Evolutionary conservation across 495 filamentous ascomycete genomes (phyloP), one percentile per base, ranked within the genome.

Genomic region (Hypoxylon perforatum): DNA sequence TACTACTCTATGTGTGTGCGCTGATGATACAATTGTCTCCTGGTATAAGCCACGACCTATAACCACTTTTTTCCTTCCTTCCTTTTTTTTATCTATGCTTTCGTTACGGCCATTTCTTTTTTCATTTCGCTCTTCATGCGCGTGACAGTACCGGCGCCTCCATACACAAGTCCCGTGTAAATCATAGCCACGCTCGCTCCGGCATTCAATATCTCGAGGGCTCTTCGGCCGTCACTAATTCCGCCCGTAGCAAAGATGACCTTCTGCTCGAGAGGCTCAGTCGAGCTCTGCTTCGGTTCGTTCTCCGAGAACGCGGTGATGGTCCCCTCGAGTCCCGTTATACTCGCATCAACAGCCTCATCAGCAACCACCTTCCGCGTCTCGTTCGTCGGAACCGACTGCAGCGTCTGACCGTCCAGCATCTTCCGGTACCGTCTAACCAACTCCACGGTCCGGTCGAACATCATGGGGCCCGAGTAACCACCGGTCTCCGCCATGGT

Each of bases 231-330:
- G 64, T 86, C 93, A 4, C 88, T 92, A 64, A 99, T 95, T 8
- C 95, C 95, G 1, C 94, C 94, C 0, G 89, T 92, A 11, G 94
- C 94, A 75, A 98, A 97, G 45, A 99, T 90, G 42, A 92, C 88
- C 81, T 97, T 97, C 36, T 84, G 86, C 30, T 77, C 72, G 23
- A 57, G 23, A 0, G 46, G 62, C 36, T 60, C 55, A 28, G 22
- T 54, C 0, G 61, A 45, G 35, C 51, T 53, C 25, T 42, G 64
- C 19, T 65, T 68, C 53, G 68, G 59, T 55, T 72, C 56, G 55
- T 61, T 51, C 55, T 75, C 57, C 3, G 69, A 65, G 10, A 70
- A 49, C 18, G 56, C 65, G 21, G 69, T 71, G 10, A 69, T 71
- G 4, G 76, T 72, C 3, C 69, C 76, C 19, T 75, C 71, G 60